Evolutionary conservation across 192 early-diverging fungal species (phyloP).

Genomic region (Irineochytrium annulatum): DNA sequence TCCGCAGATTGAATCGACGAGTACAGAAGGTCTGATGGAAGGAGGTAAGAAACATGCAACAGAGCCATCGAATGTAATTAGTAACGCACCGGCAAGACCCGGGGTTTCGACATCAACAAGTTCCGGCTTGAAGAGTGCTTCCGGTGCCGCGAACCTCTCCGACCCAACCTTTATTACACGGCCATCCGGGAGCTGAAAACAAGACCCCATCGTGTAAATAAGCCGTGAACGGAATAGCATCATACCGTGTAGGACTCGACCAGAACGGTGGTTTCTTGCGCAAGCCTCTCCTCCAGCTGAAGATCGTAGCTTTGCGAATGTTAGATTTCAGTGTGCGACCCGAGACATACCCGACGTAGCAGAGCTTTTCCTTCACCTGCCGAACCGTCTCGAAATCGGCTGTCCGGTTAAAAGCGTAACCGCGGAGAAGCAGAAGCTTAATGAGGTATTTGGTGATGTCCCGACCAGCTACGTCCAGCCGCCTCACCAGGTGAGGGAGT

Average conservation of each 20-base stretch:
- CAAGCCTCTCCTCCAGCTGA: conserved; percentile 88
- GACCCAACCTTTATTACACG: conserved; percentile 97
- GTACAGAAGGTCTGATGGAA: conserved; percentile 77
- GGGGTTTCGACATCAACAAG: conserved; percentile 91
- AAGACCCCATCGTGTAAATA: too few relatives aligned
- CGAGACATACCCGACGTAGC: conserved; percentile 80
- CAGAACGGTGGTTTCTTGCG: conserved; percentile 93
- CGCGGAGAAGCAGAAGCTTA: conserved; percentile 88
- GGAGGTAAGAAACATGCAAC: not conserved
- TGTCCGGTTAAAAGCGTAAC: conserved; percentile 95
- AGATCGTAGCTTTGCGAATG: conserved; percentile 77
- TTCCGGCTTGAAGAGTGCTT: conserved; percentile 97
- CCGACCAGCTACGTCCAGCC: conserved; percentile 93
- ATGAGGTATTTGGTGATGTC: conserved; percentile 96
- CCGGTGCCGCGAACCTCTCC: conserved; percentile 97
- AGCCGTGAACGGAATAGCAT: conserved; percentile 1
- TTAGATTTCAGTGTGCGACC: conserved; percentile 7
- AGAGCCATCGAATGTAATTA: not conserved
- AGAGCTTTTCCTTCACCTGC: conserved; percentile 96
- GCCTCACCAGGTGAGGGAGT: conserved; percentile 79
- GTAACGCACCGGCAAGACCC: conserved; percentile 77
- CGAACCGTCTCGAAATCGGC: conserved; percentile 98
- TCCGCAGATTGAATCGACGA: conserved; percentile 87
- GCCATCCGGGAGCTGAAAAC: conserved; percentile 85
- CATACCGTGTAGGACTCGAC: conserved; percentile 90